Evolutionary conservation across 2,329 filamentous ascomycete genomes (phyloP).

Genomic region (Lasiodiplodia gonubiensis): DNA sequence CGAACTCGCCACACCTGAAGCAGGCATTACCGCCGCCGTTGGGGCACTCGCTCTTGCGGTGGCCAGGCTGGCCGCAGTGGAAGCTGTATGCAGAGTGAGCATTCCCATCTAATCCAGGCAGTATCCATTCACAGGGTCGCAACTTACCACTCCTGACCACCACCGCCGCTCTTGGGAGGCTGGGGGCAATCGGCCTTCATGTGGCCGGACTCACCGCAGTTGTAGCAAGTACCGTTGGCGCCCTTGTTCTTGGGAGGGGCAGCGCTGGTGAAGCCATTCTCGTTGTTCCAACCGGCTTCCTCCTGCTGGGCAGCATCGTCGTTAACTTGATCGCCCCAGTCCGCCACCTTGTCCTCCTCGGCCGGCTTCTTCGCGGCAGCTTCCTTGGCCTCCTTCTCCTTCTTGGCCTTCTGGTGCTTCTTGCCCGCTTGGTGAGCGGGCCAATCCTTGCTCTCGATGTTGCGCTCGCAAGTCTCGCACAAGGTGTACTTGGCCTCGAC

Average conservation of each 20-base stretch:
- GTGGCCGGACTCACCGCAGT: conserved; percentile 40
- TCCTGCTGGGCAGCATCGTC: conserved; percentile 17
- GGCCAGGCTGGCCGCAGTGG: conserved; percentile 38
- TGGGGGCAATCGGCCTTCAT: conserved; percentile 37
- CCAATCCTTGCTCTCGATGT: conserved; percentile 42
- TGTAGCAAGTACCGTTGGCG: conserved; percentile 31
- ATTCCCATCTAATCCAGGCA: background rate
- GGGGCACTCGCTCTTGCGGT: conserved; percentile 29
- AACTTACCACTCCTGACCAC: conserved; percentile 21
- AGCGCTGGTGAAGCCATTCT: conserved; percentile 27
- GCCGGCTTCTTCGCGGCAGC: conserved; percentile 5
- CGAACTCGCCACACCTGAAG: conserved; percentile 36
- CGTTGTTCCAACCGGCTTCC: conserved; percentile 28
- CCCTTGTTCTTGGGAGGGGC: background rate
- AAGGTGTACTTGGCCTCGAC: conserved; percentile 32
- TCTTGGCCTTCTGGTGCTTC: conserved; percentile 39
- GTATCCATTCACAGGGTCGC: background rate
- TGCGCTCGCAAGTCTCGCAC: conserved; percentile 43
- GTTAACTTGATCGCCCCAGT: conserved; percentile 24
- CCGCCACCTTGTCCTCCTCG: conserved; percentile 6
- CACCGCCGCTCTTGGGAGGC: conserved; percentile 27
- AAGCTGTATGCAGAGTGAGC: conserved; percentile 14
- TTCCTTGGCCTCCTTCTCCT: conserved; percentile 29
- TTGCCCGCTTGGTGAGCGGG: conserved; percentile 40
- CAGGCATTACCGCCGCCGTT: conserved; percentile 15